Evolutionary conservation across 768 basidiomycete species (phyloP).

Genomic region (Russula brevipes): DNA sequence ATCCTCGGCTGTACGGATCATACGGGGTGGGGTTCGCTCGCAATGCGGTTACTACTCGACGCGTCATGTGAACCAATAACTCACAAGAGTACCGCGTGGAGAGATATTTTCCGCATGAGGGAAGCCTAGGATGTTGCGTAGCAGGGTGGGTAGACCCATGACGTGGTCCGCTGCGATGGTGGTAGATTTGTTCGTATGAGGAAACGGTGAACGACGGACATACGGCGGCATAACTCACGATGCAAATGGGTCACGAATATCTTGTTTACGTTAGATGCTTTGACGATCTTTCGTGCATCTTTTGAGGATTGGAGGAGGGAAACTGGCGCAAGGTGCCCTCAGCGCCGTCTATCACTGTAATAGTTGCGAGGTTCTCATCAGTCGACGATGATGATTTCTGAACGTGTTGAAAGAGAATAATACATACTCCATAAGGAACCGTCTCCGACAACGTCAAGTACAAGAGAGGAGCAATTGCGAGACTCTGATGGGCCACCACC

Average conservation of each 20-base stretch:
- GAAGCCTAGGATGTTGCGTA: conserved; percentile 51
- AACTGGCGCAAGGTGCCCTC: conserved; percentile 77
- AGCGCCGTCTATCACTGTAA: conserved; percentile 75
- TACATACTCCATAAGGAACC: conserved; percentile 68
- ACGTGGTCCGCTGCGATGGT: conserved; percentile 56
- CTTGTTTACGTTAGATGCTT: conserved; percentile 48
- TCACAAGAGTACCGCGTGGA: conserved; percentile 14
- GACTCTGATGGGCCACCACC: conserved; percentile 70
- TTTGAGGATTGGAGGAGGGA: conserved; percentile 44
- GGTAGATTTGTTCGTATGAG: not conserved
- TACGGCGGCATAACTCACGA: conserved; percentile 34
- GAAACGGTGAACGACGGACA: not conserved
- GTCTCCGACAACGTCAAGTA: conserved; percentile 51
- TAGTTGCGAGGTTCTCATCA: not conserved
- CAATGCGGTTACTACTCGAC: too few species aligned
- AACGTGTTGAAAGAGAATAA: conserved; percentile 28
- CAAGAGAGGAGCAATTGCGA: conserved; percentile 73
- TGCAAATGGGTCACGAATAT: conserved; percentile 88
- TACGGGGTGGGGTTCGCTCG: not conserved
- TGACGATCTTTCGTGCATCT: conserved; percentile 32
- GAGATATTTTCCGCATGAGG: conserved; percentile 35
- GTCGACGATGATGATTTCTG: not conserved
- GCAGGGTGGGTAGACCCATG: conserved; percentile 65
- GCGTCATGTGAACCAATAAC: not conserved
- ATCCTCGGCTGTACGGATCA: conserved; percentile 38